These are phyloP conservation scores for Actinomortierella ambigua DNA, from an alignment of 371 early-diverging fungal genomes.

Conservation along the genomic window DNA sequence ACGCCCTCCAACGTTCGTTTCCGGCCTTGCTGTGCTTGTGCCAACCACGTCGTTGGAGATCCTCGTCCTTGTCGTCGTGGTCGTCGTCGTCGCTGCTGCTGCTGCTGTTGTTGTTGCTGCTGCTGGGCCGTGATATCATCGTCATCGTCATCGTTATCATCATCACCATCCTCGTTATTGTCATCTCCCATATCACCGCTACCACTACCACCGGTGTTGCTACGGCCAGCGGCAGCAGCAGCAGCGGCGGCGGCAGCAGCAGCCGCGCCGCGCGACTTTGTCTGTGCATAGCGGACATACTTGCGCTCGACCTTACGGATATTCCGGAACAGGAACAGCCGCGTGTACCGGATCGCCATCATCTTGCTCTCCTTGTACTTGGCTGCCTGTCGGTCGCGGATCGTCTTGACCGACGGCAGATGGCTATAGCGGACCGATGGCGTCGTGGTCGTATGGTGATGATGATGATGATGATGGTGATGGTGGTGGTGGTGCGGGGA, in stretches of 20 bases:
- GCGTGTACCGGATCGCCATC: conserved; percentile 35
- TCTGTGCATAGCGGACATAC: conserved; percentile 41
- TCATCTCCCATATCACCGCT: no score
- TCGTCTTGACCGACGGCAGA: conserved; percentile 29
- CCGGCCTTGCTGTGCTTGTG: conserved; percentile 27
- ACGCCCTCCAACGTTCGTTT: conserved; percentile 41
- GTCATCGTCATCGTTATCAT: no score
- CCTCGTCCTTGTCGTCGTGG: conserved; percentile 6
- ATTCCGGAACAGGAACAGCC: conserved; percentile 42
- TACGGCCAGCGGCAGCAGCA: no score
- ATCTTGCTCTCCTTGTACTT: conserved; percentile 39
- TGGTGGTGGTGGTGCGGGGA: no score
- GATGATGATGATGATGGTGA: no score
- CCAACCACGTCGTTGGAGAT: conserved; percentile 18
- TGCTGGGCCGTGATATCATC: no score
- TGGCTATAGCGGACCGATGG: conserved; percentile 23
- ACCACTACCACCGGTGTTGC: no score
- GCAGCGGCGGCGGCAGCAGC: no score
- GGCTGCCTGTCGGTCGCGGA: conserved; percentile 37
- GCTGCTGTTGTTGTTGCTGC: no score
- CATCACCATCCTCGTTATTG: no score
- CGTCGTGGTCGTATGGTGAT: no score
- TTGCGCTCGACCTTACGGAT: conserved; percentile 41
- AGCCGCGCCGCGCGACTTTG: conserved; percentile 41
- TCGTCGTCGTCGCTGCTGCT: no score